Evolutionary conservation across 768 basidiomycete genomes (phyloP).

Genomic region (Pleurotus cornucopiae): DNA sequence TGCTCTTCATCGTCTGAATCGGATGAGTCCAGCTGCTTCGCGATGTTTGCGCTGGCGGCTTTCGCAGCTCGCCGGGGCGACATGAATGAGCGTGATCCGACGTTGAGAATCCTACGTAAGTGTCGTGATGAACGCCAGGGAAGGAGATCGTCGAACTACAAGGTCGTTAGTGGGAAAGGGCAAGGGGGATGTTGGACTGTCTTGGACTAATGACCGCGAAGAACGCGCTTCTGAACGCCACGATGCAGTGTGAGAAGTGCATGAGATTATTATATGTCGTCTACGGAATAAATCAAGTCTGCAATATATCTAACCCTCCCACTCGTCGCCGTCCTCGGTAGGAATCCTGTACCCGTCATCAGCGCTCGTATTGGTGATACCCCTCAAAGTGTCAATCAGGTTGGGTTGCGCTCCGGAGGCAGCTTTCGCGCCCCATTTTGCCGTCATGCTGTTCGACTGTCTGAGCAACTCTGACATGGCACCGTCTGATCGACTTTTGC

Average conservation of each 20-base stretch:
- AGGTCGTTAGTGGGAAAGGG: neutral
- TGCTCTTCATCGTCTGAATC: slow-evolving; percentile 1
- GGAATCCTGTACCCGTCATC: slow-evolving; percentile 1
- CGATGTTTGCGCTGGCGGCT: neutral
- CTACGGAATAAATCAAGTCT: neutral
- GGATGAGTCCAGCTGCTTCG: neutral
- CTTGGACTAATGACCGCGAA: slow-evolving; percentile 6
- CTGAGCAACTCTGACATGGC: neutral
- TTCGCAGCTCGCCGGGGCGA: slow-evolving; percentile 1
- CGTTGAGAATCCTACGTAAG: too few relatives aligned
- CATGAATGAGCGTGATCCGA: neutral
- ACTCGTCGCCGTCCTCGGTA: neutral
- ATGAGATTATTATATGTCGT: neutral
- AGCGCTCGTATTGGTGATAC: neutral
- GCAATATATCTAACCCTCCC: neutral
- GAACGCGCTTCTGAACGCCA: neutral
- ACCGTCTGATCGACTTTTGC: neutral
- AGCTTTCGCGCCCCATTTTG: neutral
- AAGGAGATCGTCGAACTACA: too few relatives aligned
- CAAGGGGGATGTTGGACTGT: neutral
- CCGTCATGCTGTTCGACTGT: neutral
- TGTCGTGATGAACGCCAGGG: too few relatives aligned
- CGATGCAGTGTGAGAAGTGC: too few relatives aligned
- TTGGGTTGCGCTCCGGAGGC: neutral
- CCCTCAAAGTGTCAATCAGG: neutral